These are phyloP conservation scores for Lablab purpureus DNA, from an alignment of 306 rosid genomes.

Conservation along the genomic window DNA sequence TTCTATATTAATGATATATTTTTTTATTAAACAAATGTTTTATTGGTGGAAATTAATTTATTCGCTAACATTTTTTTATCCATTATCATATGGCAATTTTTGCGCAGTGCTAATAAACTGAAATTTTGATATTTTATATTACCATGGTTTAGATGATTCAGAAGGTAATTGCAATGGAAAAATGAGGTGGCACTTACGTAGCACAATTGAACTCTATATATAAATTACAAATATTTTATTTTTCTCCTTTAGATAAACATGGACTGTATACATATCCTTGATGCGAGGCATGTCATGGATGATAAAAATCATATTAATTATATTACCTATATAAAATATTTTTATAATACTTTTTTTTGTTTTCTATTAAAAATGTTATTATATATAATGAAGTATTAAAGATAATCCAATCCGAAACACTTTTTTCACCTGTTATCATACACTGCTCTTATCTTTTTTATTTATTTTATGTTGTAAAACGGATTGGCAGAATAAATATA, in stretches of 20 bases:
- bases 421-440: no score
- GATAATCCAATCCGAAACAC: no score
- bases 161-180: conserved; percentile 29
- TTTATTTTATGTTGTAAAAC: not conserved
- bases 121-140: not conserved
- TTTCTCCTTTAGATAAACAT: not conserved
- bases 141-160: not conserved
- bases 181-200: conserved; percentile 33
- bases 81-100: not conserved
- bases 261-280: not conserved
- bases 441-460: not conserved
- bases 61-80: not conserved
- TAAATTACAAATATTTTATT: not conserved
- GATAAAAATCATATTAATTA: not conserved
- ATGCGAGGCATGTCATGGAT: not conserved
- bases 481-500: not conserved
- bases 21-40: not conserved
- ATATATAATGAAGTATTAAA: no score
- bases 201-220: not conserved
- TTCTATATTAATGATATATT: not conserved
- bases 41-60: not conserved
- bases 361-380: no score
- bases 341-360: not conserved
- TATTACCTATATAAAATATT: not conserved
- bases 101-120: not conserved